Base-by-base conservation (phyloP, 108 stramenopile species). In the Aurantiochytrium sp. region DNA sequence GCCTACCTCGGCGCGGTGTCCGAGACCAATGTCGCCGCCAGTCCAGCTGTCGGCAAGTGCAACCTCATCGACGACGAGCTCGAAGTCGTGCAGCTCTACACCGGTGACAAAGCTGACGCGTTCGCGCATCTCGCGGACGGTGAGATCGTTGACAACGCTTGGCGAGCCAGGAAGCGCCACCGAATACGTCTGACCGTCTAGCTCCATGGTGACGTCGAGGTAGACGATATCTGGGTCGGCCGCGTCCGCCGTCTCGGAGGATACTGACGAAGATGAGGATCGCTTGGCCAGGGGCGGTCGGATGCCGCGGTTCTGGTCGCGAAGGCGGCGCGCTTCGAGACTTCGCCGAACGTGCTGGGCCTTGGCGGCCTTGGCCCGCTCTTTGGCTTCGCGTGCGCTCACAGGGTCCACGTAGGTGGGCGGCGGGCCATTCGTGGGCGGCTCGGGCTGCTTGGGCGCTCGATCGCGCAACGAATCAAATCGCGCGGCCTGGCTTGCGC, bases 51-150 rank as follows among this genome's bases (percentile, higher is more conserved):
- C 73, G 6, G 39, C 39, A n/a, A 81, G 45, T 0, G 73, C 21
- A 21, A 30, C 30, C 10, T 81, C 30, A 24, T 81, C 73, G 12
- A 81, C 73, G 24, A 48, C 30, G 32, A 81, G 73, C 73, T 81
- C 36, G 45, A 81, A 81, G 2, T 81, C 73, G 45, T 81, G 73
- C 1, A 81, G 73, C 2, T 81, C 73, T 12, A 81, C 24, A 21
- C 73, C 73, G 6, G 73, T 81, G 17, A 81, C 73, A 81, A 81
- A 81, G 24, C 73, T 81, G 21, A 81, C 73, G 10, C 45, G 21
- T 48, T 81, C 73, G 6, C 73, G 39, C 73, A 81, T 81, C 12
- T 81, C 73, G 45, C 73, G 73, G 6, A 81, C 45, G 6, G 73
- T 81, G 45, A 81, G 73, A 5, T 12, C 12, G 6, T 81, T 17